Evolutionary conservation across 2,329 filamentous ascomycete species (phyloP).

Genomic region (Pseudogymnoascus sp.): DNA sequence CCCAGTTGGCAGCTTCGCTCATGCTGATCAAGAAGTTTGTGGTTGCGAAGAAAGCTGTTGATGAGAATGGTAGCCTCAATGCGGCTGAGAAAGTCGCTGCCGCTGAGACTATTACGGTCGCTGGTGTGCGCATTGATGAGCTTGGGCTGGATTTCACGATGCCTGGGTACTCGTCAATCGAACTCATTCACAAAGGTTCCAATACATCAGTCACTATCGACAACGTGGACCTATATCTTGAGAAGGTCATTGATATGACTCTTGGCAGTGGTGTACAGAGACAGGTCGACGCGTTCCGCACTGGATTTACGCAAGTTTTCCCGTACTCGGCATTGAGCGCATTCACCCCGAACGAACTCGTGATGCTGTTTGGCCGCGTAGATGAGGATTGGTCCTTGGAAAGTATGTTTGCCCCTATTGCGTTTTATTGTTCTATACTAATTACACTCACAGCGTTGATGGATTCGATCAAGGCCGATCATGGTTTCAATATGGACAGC

Average conservation of each 20-base stretch:
- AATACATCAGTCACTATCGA: conserved; percentile 73
- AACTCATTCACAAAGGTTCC: conserved; percentile 66
- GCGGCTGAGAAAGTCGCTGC: conserved; percentile 62
- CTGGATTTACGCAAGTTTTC: conserved; percentile 92
- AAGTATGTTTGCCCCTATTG: conserved; percentile 51
- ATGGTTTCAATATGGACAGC: conserved; percentile 98
- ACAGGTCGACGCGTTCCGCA: conserved; percentile 84
- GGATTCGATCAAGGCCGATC: conserved; percentile 97
- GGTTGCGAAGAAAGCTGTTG: conserved; percentile 71
- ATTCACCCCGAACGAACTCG: conserved; percentile 90
- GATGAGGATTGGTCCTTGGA: conserved; percentile 98
- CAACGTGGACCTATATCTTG: conserved; percentile 83
- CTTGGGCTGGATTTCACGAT: conserved; percentile 89
- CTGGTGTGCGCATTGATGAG: conserved; percentile 74
- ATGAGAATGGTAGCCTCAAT: conserved; percentile 58
- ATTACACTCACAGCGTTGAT: conserved; percentile 59
- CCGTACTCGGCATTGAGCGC: conserved; percentile 85
- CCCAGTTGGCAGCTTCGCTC: conserved; percentile 74
- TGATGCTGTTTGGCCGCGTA: conserved; percentile 84
- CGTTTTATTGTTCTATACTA: conserved; percentile 15
- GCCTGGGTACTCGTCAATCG: conserved; percentile 80
- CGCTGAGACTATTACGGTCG: conserved; percentile 61
- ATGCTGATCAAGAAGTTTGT: conserved; percentile 82
- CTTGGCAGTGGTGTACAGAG: conserved; percentile 77
- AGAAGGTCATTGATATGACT: conserved; percentile 85